These are phyloP conservation scores for Aspergillus biplanus DNA, from an alignment of 495 filamentous ascomycete genomes.

Conservation along the genomic window DNA sequence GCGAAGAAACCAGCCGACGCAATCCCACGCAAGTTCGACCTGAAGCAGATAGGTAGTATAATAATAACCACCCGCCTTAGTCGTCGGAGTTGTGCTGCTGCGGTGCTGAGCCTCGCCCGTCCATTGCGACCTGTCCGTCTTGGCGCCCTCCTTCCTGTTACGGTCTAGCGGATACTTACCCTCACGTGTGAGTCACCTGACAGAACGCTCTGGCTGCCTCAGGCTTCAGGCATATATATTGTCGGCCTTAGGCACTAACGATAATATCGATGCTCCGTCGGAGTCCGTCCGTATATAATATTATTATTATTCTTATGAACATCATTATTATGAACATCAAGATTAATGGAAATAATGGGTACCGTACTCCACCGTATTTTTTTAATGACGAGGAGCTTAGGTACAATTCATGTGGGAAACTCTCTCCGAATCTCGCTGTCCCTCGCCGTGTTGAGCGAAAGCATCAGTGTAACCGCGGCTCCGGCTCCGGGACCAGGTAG, in stretches of 20 bases:
- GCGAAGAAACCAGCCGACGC: constrained; percentile 33
- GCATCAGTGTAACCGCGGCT: constrained; percentile 8
- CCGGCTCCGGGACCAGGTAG: constrained; percentile 7
- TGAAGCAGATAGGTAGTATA: constrained; percentile 6
- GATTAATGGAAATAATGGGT: background rate
- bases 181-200: constrained; percentile 11
- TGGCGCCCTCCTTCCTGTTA: constrained; percentile 19
- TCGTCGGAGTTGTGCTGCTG: constrained; percentile 2
- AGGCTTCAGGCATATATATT: background rate
- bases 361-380: background rate
- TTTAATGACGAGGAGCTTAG: background rate
- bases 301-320: too few relatives aligned
- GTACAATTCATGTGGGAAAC: background rate
- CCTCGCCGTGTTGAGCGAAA: background rate
- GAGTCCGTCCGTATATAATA: too few relatives aligned
- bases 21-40: constrained; percentile 15
- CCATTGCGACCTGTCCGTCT: constrained; percentile 31
- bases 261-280: background rate
- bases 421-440: too few relatives aligned
- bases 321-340: background rate
- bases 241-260: background rate
- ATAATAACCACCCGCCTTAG: background rate
- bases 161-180: constrained; percentile 17
- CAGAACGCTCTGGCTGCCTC: background rate
- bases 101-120: constrained; percentile 27